Conservation (phyloP, 345 rosid genomes). For the Crucihimalaya himalaica region DNA sequence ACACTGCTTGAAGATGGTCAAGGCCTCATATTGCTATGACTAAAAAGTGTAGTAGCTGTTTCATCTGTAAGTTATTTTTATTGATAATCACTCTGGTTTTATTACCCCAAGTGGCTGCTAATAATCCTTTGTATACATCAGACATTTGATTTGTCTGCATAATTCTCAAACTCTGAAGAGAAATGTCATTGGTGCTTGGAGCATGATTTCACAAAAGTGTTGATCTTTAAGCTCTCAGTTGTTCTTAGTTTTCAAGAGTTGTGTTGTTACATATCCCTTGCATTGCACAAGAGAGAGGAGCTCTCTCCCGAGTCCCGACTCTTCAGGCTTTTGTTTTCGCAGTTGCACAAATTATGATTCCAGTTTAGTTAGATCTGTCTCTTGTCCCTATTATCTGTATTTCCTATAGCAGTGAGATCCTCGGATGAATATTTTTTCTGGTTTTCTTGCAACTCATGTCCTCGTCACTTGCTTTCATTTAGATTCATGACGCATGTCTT, state of each 20-base stretch:
- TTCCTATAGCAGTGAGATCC: too few species aligned
- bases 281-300: not conserved
- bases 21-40: slow-evolving; percentile 17
- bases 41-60: not conserved
- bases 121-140: slow-evolving; percentile 27
- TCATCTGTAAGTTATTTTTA: not conserved
- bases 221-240: not conserved
- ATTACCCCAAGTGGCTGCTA: not conserved
- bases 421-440: too few species aligned
- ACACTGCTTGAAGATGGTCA: slow-evolving; percentile 7
- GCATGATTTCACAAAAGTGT: not conserved
- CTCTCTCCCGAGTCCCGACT: too few species aligned
- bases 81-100: not conserved
- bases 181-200: not conserved
- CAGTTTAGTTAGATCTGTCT: too few species aligned
- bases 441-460: too few species aligned
- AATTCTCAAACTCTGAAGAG: not conserved
- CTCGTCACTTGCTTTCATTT: too few species aligned
- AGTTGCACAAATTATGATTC: too few species aligned
- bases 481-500: too few species aligned
- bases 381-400: too few species aligned
- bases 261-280: not conserved
- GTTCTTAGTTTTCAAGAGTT: not conserved
- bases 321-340: too few species aligned
- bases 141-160: slow-evolving; percentile 5